Conservation (phyloP, 805 yeast genomes). For the Starmerella geochares region DNA sequence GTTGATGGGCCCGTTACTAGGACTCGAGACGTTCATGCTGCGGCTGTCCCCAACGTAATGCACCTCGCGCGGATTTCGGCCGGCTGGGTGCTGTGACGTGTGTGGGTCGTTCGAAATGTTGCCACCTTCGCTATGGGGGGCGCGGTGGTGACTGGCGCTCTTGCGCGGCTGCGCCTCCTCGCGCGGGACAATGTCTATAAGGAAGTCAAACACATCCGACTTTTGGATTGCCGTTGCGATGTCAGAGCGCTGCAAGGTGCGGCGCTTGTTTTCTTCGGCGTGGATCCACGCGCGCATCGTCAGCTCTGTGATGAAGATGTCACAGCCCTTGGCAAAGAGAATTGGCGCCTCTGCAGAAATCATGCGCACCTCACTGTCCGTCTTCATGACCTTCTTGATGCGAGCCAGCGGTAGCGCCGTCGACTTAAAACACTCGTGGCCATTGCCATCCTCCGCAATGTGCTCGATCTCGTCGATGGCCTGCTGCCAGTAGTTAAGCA, state of each 20-base stretch:
- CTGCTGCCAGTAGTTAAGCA: conserved; percentile 97
- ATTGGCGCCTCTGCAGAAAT: conserved; percentile 98
- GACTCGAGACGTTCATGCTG: background rate
- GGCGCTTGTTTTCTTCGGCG: conserved; percentile 89
- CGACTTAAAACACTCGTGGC: conserved; percentile 76
- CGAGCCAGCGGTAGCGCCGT: conserved; percentile 94
- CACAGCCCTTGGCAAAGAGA: conserved; percentile 95
- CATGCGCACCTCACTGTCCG: conserved; percentile 95
- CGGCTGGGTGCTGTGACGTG: background rate
- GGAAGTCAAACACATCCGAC: conserved; percentile 93
- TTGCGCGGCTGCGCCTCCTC: conserved; percentile 47
- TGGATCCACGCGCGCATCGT: conserved; percentile 99
- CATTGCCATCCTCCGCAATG: conserved; percentile 31
- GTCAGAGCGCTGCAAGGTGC: conserved; percentile 89
- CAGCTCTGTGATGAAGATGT: conserved; percentile 87
- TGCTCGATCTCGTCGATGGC: conserved; percentile 81
- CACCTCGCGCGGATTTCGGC: background rate
- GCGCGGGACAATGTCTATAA: conserved; percentile 91
- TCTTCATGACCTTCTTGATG: conserved; percentile 94
- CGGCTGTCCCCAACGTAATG: conserved; percentile 7
- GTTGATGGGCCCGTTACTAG: background rate
- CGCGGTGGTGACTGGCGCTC: conserved; percentile 4
- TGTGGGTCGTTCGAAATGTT: background rate
- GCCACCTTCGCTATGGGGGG: background rate
- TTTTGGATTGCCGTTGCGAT: conserved; percentile 91